Evolutionary conservation across 169 alveolate species (phyloP), one percentile per base, ranked within the genome.

Genomic region (Theileria equi): DNA sequence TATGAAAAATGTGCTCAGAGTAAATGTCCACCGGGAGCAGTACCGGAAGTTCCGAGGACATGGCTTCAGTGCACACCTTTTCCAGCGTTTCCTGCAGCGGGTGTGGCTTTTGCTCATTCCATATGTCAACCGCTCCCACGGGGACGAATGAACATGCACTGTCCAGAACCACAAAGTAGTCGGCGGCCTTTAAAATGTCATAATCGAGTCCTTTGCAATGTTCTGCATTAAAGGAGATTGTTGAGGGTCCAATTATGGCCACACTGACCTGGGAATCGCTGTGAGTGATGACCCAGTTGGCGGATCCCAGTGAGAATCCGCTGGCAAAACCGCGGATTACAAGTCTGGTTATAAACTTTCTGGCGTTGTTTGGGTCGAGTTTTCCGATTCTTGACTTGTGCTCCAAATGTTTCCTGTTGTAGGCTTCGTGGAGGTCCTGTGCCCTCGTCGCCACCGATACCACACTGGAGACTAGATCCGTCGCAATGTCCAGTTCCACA

Each of bases 291-390:
- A 36, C 25, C 62, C 73, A 74, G 55, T 74, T 74, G 48, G 61
- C 17, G 2, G 74, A 55, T n/a, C 84, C 84, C 31, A 74, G 43
- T 10, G 44, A 31, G 64, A 41, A 74, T 6, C 84, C 84, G 47
- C 78, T 74, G 59, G 71, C 48, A 58, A 10, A 50, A 4, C 62
- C 80, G 47, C 65, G 60, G 5, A 74, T 21, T 34, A 52, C 65
- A 21, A 74, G 13, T 19, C 21, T 23, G 28, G 65, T 36, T 31
- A 13, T 38, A 34, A 43, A 55, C 11, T 16, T 0, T 11, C 13
- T n/a, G 1, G 11, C 16, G 6, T 44, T 43, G 19, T 26, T 58
- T 7, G 44, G 44, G n/a, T 34, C 10, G 0, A 43, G 47, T 3
- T 36, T 5, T 1, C 59, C 49, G 21, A n/a, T 21, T 26, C 41